These are phyloP conservation scores for Lanmaoa rubissima DNA, from an alignment of 768 basidiomycete genomes.

Conservation along the genomic window DNA sequence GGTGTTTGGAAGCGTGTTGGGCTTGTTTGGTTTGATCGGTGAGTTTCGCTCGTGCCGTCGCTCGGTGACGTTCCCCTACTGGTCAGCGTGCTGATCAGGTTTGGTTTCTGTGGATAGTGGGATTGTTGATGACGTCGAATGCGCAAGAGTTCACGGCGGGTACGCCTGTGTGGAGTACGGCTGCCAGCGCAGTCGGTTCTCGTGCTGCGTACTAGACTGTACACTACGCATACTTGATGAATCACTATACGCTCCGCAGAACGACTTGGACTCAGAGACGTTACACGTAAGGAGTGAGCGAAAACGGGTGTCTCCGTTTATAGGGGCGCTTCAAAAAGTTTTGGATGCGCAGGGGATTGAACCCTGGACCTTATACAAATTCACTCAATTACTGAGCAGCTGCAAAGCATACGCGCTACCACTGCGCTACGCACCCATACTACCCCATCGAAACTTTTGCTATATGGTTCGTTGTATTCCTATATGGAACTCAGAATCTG, in stretches of 20 bases:
- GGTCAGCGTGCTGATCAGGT: not conserved
- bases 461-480: not conserved
- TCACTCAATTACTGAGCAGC: conserved; percentile 6
- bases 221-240: not conserved
- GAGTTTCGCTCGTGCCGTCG: conserved; percentile 30
- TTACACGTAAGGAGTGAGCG: too few species aligned
- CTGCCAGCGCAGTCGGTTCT: conserved; percentile 30
- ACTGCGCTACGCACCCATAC: conserved; percentile 31
- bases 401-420: conserved; percentile 47
- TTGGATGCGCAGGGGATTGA: conserved; percentile 43
- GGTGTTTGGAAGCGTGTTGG: conserved; percentile 89
- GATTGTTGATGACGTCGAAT: conserved; percentile 71
- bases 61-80: too few species aligned
- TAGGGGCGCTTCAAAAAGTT: conserved; percentile 12
- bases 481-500: not conserved
- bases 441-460: rapidly evolving
- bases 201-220: conserved; percentile 32
- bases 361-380: conserved; percentile 43
- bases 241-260: not conserved
- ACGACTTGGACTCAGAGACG: not conserved
- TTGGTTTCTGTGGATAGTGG: conserved; percentile 47
- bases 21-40: conserved; percentile 93
- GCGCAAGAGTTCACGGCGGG: conserved; percentile 56
- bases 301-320: too few species aligned
- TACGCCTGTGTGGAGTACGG: conserved; percentile 31